Evolutionary conservation across 164 flowering plant species (phyloP), one percentile per base, ranked within the genome.

Genomic region (Vitis labrusca): DNA sequence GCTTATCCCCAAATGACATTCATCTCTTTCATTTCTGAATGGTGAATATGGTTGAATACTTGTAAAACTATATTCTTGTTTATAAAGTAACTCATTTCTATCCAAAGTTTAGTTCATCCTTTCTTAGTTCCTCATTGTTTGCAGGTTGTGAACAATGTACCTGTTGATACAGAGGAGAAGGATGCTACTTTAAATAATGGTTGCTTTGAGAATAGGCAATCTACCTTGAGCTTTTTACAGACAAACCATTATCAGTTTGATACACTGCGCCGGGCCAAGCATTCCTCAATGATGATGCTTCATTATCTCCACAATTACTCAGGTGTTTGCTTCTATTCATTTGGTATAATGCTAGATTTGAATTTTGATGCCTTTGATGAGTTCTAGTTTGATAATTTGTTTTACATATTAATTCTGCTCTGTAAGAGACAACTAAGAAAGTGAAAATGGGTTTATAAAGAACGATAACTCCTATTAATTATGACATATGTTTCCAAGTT

Each of bases 241-340:
- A 64, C 55, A 12, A 83, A 82, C 59, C 66, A 77, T 59, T 86
- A 81, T 64, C 89, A 83, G 59, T 85, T 77, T 76, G 87, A 85
- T 66, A 73, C 89, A 10, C 82, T 85, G 48, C 84, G 88, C 17
- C 85, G 85, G 23, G 88, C 89, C 64, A 88, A 88, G 78, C 77
- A 86, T 70, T 85, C 92, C 10, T 78, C 92, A 7, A 82, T 83
- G 86, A 84, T 88, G 89, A 78, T 85, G 68, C 67, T 87, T 10
- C 71, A 87, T 66, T 78, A 87, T 37, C 44, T 37, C 44, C 44
- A 37, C 44, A 37, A 37, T 37, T 37, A 37, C 44, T 37, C 44
- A 37, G 44, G 44, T 37, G 7, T 3, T 37, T 37, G 44, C 44
- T 37, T 37, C 44, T 37, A 37, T 37, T 37, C 27, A 37, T 6